phyloP scores from a whole-genome alignment of 768 basidiomycete species.

The Suillus subalutaceus region DNA sequence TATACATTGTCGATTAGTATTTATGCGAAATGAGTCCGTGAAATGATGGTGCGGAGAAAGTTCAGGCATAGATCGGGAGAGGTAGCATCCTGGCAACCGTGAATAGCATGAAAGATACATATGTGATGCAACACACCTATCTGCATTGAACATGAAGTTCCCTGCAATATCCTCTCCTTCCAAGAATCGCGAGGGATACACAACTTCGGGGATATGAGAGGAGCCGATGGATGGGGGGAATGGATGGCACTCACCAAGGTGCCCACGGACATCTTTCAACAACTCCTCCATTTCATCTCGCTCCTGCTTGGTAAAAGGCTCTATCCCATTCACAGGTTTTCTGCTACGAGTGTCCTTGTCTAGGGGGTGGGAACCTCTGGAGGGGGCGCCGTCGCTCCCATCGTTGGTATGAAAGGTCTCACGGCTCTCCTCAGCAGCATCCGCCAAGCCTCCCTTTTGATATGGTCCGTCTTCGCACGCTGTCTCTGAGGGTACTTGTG shows the following conservation, averaged over 20 bases:
- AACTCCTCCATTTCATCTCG: slow-evolving; percentile 88
- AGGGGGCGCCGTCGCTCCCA: slow-evolving; percentile 23
- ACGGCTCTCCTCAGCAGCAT: slow-evolving; percentile 12
- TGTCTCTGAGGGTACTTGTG: slow-evolving; percentile 60
- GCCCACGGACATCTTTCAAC: slow-evolving; percentile 76
- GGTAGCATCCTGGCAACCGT: slow-evolving; percentile 55
- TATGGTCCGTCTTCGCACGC: slow-evolving; percentile 39
- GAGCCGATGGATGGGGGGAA: background rate
- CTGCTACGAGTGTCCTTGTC: slow-evolving; percentile 41
- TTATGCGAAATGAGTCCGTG: slow-evolving; percentile 1
- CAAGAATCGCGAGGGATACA: slow-evolving; percentile 84
- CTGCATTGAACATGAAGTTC: slow-evolving; percentile 92
- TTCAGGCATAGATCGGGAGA: slow-evolving; percentile 70
- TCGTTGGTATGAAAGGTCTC: slow-evolving; percentile 25
- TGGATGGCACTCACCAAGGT: slow-evolving; percentile 64
- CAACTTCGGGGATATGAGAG: slow-evolving; percentile 48
- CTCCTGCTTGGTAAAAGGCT: slow-evolving; percentile 83
- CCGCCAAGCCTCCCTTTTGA: slow-evolving; percentile 14
- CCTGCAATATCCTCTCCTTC: slow-evolving; percentile 92
- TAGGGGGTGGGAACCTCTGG: slow-evolving; percentile 28
- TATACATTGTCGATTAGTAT: slow-evolving; percentile 4
- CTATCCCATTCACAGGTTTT: slow-evolving; percentile 51
- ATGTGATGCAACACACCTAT: slow-evolving; percentile 51
- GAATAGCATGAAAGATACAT: slow-evolving; percentile 8
- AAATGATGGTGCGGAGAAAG: background rate